phyloP scores from a whole-genome alignment of 1,139 yeast genomes.

The Zygosaccharomyces pseudobailii region DNA sequence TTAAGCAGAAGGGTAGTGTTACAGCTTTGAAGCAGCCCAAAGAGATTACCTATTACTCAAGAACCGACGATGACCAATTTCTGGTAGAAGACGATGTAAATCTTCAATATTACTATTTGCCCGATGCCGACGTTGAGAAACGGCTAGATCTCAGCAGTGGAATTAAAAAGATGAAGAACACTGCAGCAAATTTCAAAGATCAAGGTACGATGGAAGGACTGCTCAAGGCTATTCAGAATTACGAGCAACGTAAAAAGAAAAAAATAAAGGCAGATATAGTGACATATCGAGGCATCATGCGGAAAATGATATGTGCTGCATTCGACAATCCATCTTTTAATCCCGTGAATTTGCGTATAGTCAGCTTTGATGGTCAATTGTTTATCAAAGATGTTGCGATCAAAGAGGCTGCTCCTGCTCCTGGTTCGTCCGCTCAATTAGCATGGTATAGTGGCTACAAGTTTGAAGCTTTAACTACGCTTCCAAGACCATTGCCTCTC shows the following conservation, averaged over 20 bases:
- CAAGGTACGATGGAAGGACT: slow-evolving; percentile 46
- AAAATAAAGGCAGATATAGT: slow-evolving; percentile 61
- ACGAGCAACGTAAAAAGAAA: slow-evolving; percentile 48
- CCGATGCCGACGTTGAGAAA: slow-evolving; percentile 56
- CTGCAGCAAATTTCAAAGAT: slow-evolving; percentile 36
- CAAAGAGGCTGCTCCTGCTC: slow-evolving; percentile 29
- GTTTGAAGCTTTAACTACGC: slow-evolving; percentile 74
- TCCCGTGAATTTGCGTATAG: slow-evolving; percentile 58
- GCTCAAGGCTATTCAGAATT: slow-evolving; percentile 47
- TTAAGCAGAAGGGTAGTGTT: slow-evolving; percentile 28
- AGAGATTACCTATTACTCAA: slow-evolving; percentile 29
- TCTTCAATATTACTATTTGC: slow-evolving; percentile 68
- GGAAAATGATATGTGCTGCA: slow-evolving; percentile 27
- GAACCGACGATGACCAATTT: slow-evolving; percentile 23
- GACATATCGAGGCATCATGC: slow-evolving; percentile 80
- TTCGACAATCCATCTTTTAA: slow-evolving; percentile 35
- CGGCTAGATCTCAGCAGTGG: slow-evolving; percentile 61
- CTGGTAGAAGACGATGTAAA: slow-evolving; percentile 46
- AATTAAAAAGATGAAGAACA: slow-evolving; percentile 49
- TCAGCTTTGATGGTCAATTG: slow-evolving; percentile 75
- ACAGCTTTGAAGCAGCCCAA: slow-evolving; percentile 33
- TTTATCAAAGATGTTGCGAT: slow-evolving; percentile 62
- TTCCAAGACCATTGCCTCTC: slow-evolving; percentile 72
- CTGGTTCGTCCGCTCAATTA: slow-evolving; percentile 25
- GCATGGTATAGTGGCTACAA: slow-evolving; percentile 70